Evolutionary conservation across 202 grass and related monocot genomes (phyloP).

Genomic region (Setaria viridis): DNA sequence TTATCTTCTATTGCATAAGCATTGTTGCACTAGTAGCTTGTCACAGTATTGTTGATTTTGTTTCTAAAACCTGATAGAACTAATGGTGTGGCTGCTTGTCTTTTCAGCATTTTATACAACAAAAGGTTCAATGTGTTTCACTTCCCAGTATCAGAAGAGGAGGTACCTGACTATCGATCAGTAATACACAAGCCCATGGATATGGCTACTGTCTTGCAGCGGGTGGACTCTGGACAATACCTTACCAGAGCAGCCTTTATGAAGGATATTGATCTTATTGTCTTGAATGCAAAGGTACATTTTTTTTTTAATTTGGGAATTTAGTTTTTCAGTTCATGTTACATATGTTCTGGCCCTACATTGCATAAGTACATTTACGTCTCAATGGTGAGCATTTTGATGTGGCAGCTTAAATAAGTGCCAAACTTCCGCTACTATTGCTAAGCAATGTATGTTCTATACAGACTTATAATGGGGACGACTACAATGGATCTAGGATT

Average conservation of each 20-base stretch:
- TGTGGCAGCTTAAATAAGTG: slow-evolving; percentile 2
- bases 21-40: slow-evolving; percentile 22
- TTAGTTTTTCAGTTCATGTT: slow-evolving; percentile 20
- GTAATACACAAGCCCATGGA: slow-evolving; percentile 94
- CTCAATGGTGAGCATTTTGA: slow-evolving; percentile 9
- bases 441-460: slow-evolving; percentile 30
- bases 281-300: slow-evolving; percentile 88
- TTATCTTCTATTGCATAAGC: slow-evolving; percentile 1
- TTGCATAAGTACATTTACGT: background rate
- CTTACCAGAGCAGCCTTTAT: slow-evolving; percentile 67
- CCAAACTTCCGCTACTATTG: slow-evolving; percentile 13
- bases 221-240: slow-evolving; percentile 89
- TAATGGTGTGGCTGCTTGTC: slow-evolving; percentile 48
- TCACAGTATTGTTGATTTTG: slow-evolving; percentile 32
- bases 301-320: slow-evolving; percentile 10
- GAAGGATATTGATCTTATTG: slow-evolving; percentile 94
- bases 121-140: slow-evolving; percentile 94
- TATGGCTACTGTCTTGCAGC: slow-evolving; percentile 91
- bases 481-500: slow-evolving; percentile 91
- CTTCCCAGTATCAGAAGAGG: slow-evolving; percentile 91
- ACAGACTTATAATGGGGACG: slow-evolving; percentile 88
- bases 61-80: slow-evolving; percentile 30
- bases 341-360: background rate
- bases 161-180: slow-evolving; percentile 85
- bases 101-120: slow-evolving; percentile 90